Evolutionary conservation across 2,329 filamentous ascomycete genomes (phyloP), one percentile per base, ranked within the genome.

Genomic region (Nemania serpens): DNA sequence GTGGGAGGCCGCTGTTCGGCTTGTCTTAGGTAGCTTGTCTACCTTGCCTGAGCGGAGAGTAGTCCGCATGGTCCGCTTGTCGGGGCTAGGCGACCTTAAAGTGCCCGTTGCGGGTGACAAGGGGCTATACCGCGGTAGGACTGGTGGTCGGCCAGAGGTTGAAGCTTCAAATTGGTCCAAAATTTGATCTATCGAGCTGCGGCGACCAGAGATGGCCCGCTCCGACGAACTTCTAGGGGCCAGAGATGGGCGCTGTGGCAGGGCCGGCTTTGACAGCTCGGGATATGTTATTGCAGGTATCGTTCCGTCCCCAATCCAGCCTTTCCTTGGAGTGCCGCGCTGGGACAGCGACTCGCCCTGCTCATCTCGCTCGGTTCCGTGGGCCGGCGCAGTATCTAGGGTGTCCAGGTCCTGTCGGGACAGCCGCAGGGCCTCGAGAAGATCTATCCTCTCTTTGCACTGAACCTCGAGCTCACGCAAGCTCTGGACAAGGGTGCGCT

Each of bases 381-480:
- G 57, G 22, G 62, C 66, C 17, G 43, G 2, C 9, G 37, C 25
- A 20, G 65, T 61, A 34, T 70, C 71, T 63, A 75, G 73, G 11
- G 71, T 64, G 18, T 63, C 53, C 1, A 71, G 61, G 42, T 80
- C 82, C 61, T 81, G 75, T 58, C 85, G 79, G n/a, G 86, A 88
- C 65, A 90, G 81, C 62, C 88, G 86, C 59, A 98, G 79, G 6
- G 93, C 90, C 72, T 95, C 90, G 6, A 98, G 82, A 36, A 98
- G 81, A 73, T 97, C 92, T 52, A 97, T 91, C 50, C 93, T 86
- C 76, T 98, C 94, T 75, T 95, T 94, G 76, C 93, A 97, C 76
- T 97, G 94, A 64, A 93, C 75, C 73, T 98, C 93, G 71, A 98
- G 84, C 70, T 93, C 84, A 60, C 87, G 86, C 62, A 98, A 78